A percentile compares a stretch with the other conserved stretches of the same genome.
These are phyloP conservation scores for Sphaerulina vaccinii DNA, from an alignment of 2,329 filamentous ascomycete species.

Conservation along the genomic window DNA sequence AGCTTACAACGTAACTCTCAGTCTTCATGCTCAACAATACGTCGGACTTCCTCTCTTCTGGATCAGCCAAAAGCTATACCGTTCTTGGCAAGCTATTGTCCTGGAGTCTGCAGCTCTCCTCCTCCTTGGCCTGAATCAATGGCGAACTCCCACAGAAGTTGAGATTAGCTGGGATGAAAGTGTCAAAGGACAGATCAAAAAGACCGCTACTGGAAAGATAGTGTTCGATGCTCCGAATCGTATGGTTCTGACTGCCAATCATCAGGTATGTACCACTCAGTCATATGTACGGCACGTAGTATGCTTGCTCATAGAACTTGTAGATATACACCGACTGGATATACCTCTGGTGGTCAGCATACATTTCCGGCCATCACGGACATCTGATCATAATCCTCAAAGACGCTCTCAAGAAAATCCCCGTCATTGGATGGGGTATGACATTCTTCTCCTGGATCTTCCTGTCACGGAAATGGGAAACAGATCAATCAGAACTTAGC, in stretches of 20 bases:
- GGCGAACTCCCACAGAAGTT: constrained; percentile 78
- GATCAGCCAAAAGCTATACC: not conserved
- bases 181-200: constrained; percentile 69
- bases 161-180: constrained; percentile 79
- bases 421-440: constrained; percentile 79
- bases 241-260: constrained; percentile 79
- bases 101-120: constrained; percentile 75
- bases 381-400: constrained; percentile 89
- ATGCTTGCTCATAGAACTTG: not conserved
- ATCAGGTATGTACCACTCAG: constrained; percentile 52
- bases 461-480: constrained; percentile 85
- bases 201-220: constrained; percentile 67
- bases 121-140: constrained; percentile 74
- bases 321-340: constrained; percentile 70
- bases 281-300: not conserved
- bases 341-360: constrained; percentile 89
- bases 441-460: constrained; percentile 87
- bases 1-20: not conserved
- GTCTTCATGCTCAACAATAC: constrained; percentile 19
- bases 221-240: constrained; percentile 77
- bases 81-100: constrained; percentile 11
- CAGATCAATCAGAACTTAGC: constrained; percentile 71
- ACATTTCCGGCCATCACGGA: constrained; percentile 67
- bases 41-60: constrained; percentile 11
- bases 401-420: constrained; percentile 78